These are phyloP conservation scores for Aspergillus sp. DNA, from an alignment of 2,329 filamentous ascomycete genomes.

Conservation along the genomic window DNA sequence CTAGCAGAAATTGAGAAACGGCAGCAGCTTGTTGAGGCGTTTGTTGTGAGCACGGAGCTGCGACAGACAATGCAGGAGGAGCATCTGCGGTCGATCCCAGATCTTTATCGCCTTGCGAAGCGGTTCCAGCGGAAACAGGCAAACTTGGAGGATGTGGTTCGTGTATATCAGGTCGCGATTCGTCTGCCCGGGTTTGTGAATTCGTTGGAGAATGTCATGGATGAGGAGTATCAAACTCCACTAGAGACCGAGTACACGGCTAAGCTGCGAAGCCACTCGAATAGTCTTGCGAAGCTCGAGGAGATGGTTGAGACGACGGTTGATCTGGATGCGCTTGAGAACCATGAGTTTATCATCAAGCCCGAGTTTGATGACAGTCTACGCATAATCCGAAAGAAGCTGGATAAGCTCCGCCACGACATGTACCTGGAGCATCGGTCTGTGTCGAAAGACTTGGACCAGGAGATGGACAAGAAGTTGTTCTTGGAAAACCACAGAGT, in stretches of 20 bases:
- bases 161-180: conserved; percentile 92
- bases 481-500: conserved; percentile 96
- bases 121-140: conserved; percentile 91
- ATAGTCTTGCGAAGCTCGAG: conserved; percentile 79
- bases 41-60: conserved; percentile 87
- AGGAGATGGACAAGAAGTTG: conserved; percentile 97
- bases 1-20: conserved; percentile 83
- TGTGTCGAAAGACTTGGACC: conserved; percentile 76
- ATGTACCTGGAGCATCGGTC: conserved; percentile 80
- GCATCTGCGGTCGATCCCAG: conserved; percentile 87
- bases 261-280: conserved; percentile 73
- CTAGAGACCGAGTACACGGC: conserved; percentile 84
- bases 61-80: conserved; percentile 96
- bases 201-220: conserved; percentile 90
- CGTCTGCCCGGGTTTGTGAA: conserved; percentile 85
- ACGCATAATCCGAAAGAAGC: conserved; percentile 82
- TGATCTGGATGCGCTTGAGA: conserved; percentile 89
- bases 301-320: conserved; percentile 99
- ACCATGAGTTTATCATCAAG: conserved; percentile 98
- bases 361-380: conserved; percentile 92
- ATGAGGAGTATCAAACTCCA: conserved; percentile 85
- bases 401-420: conserved; percentile 77
- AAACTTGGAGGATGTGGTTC: conserved; percentile 91
- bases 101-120: conserved; percentile 90
- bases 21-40: conserved; percentile 92